A percentile compares a stretch with the other conserved stretches of the same genome.
phyloP scores from a whole-genome alignment of 495 filamentous ascomycete species.

The Chaetomium tenue region DNA sequence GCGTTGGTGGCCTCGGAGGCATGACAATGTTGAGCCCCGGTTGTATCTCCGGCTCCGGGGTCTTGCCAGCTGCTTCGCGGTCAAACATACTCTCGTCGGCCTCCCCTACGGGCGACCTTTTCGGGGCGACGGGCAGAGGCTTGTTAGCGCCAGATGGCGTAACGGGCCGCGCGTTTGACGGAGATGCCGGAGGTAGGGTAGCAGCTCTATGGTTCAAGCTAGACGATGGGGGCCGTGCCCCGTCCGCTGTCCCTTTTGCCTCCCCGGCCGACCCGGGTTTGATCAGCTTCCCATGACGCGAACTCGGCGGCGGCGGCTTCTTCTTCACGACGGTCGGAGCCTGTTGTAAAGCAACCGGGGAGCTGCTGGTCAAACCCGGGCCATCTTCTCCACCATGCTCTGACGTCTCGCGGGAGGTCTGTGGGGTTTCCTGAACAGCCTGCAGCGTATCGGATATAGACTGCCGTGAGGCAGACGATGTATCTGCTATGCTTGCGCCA shows the following conservation, averaged over 20 bases:
- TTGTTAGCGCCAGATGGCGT: conserved; percentile 51
- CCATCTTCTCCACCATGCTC: conserved; percentile 45
- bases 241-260: conserved; percentile 6
- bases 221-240: conserved; percentile 6
- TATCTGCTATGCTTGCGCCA: conserved; percentile 49
- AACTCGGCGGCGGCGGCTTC: conserved; percentile 54
- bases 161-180: conserved; percentile 17
- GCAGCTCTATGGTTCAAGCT: not conserved
- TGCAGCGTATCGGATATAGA: conserved; percentile 43
- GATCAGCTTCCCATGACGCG: conserved; percentile 68
- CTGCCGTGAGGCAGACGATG: conserved; percentile 47
- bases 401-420: conserved; percentile 48
- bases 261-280: conserved; percentile 32
- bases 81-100: conserved; percentile 44
- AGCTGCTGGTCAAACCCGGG: conserved; percentile 25
- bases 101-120: conserved; percentile 43
- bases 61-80: conserved; percentile 47
- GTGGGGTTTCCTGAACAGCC: conserved; percentile 44
- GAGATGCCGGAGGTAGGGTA: conserved; percentile 1
- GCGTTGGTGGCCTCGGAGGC: conserved; percentile 34
- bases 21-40: conserved; percentile 31
- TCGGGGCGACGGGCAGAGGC: conserved; percentile 45
- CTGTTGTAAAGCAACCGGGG: conserved; percentile 26
- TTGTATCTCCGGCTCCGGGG: conserved; percentile 39
- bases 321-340: conserved; percentile 26